Evolutionary conservation across 768 basidiomycete species (phyloP), one percentile per base, ranked within the genome.

Genomic region (Dendrothele bispora): DNA sequence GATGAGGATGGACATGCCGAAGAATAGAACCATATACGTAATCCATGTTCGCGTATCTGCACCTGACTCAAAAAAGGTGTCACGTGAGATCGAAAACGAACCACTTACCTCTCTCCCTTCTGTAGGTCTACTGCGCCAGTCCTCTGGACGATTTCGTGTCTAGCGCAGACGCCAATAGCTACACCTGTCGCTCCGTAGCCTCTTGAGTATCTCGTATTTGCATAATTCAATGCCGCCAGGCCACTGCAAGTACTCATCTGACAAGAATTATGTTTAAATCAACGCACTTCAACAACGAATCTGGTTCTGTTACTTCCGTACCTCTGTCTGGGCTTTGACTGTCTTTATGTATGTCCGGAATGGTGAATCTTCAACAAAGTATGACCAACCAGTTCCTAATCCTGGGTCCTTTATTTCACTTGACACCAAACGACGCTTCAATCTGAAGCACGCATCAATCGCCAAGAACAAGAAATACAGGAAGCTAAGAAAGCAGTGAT

Each of bases 81-180:
- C 28, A 4, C 29, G n/a, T 20, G 21, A 30, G 24, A 34, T 7
- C 29, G 36, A 4, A 34, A 39, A 11, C 22, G n/a, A 10, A 14
- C 22, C 22, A 6, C 8, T 25, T 7, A 21, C 21, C 12, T 12
- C 10, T n/a, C 7, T 14, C 15, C 10, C 12, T 8, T n/a, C 7
- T 21, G n/a, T 37, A 35, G 17, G 8, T 52, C 59, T 17, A 40
- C 67, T 65, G 58, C 27, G 57, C 68, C 68, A 14, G 65, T 67
- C 25, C 62, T 60, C 41, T 69, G 68, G 2, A 69, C 57, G 46
- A 71, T 58, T 36, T 62, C 59, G 39, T 71, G 67, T 0, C 66
- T 53, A 7, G 54, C 56, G 40, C 70, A 72, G 17, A 61, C 55
- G 1, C 60, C 52, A 0, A 52, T 55, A 0, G 61, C 68, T 0